Evolutionary conservation across 2,329 filamentous ascomycete species (phyloP), one percentile per base, ranked within the genome.

Genomic region (Pseudocercospora ulei): DNA sequence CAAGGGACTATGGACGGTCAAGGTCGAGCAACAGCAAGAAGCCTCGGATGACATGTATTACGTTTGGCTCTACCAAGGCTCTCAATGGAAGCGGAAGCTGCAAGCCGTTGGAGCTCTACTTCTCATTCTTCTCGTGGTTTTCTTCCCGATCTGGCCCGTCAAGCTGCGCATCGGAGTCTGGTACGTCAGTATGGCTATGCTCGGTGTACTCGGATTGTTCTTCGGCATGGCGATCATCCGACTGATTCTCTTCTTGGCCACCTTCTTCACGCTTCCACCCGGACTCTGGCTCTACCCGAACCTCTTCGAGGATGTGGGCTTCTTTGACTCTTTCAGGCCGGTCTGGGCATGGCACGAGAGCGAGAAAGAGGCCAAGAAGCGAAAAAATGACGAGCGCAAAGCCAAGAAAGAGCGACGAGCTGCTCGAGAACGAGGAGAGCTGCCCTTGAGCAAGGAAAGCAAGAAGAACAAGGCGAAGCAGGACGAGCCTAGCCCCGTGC

Each of bases 221-320:
- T 96, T 98, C 64, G 76, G 78, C 57, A 96, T 98, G 90, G 82
- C 88, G 4, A 93, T 98, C 57, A 86, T 98, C 74, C 79, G 90
- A 44, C 73, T 96, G 40, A 93, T 98, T 45, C 70, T 98, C 17
- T 98, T 98, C 69, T 80, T 84, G 59, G 65, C 93, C 60, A 96
- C 90, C 13, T 86, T 93, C 64, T 93, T 96, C 58, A 71, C 73
- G 9, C 71, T 76, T 1, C 69, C 87, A 3, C 90, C 90, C 2
- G 90, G 90, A 55, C 71, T 98, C n/a, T 98, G 90, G 90, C 72
- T 98, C 28, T 98, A 88, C 66, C 90, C 90, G 33, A 98, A 98
- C 59, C 68, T 98, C 12, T 98, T 95, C 69, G 90, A 98, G 62
- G 90, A 98, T 59, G 90, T 98, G 17, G 93, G 88, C 5, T 96